Evolutionary conservation across 2,329 filamentous ascomycete species (phyloP).

Genomic region (Fusarium verrucosum): DNA sequence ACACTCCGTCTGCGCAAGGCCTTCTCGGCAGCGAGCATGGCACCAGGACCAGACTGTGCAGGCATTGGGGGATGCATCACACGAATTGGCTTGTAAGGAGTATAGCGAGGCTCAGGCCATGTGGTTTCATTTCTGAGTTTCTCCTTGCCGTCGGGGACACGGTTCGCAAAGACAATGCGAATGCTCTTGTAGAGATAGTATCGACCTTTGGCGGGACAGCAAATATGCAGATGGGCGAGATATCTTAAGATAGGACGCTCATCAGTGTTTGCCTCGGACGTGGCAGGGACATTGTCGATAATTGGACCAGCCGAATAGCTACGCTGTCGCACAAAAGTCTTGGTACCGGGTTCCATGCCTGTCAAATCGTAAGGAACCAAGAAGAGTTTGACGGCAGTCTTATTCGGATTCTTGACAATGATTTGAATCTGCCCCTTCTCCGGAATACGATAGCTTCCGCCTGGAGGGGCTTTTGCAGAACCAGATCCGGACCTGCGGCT

Average conservation of each 20-base stretch:
- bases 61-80: slow-evolving; percentile 58
- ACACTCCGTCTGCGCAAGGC: slow-evolving; percentile 66
- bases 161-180: slow-evolving; percentile 94
- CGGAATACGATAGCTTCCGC: slow-evolving; percentile 92
- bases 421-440: slow-evolving; percentile 95
- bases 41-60: slow-evolving; percentile 53
- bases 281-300: slow-evolving; percentile 69
- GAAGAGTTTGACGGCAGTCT: slow-evolving; percentile 96
- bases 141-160: slow-evolving; percentile 95
- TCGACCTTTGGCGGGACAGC: slow-evolving; percentile 81
- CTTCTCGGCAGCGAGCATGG: slow-evolving; percentile 67
- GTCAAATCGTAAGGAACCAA: slow-evolving; percentile 90
- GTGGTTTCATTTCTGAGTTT: slow-evolving; percentile 90
- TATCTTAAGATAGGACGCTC: slow-evolving; percentile 84
- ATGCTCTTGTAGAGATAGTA: slow-evolving; percentile 93
- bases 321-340: slow-evolving; percentile 94
- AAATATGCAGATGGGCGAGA: slow-evolving; percentile 92
- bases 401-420: slow-evolving; percentile 97
- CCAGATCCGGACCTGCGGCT: slow-evolving; percentile 67
- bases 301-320: slow-evolving; percentile 90
- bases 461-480: slow-evolving; percentile 70
- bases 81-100: slow-evolving; percentile 77
- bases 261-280: slow-evolving; percentile 36
- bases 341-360: slow-evolving; percentile 92
- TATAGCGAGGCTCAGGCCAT: slow-evolving; percentile 86